Conservation (phyloP, 768 basidiomycete genomes). For the Dentipellis fragilis region DNA sequence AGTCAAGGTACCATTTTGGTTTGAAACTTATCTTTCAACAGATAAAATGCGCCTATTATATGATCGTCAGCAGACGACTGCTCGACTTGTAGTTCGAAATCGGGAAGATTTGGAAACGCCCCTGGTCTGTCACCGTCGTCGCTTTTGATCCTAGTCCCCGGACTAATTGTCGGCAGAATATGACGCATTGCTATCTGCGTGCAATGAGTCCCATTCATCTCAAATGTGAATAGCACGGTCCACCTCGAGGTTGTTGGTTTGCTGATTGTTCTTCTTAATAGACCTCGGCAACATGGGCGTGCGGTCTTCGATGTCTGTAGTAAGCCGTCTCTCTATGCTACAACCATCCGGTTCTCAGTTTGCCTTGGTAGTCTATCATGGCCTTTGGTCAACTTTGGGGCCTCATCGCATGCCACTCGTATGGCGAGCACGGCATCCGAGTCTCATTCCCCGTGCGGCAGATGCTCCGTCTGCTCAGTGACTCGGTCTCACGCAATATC, state of each 20-base stretch:
- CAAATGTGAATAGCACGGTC: background rate
- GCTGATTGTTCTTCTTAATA: conserved; percentile 16
- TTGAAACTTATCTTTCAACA: conserved; percentile 55
- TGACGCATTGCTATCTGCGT: conserved; percentile 79
- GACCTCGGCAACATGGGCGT: conserved; percentile 78
- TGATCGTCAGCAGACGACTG: conserved; percentile 61
- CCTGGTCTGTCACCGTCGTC: conserved; percentile 31
- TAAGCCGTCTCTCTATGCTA: conserved; percentile 16
- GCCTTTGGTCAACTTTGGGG: conserved; percentile 73
- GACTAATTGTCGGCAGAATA: conserved; percentile 34
- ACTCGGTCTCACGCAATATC: conserved; percentile 71
- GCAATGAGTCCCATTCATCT: conserved; percentile 58
- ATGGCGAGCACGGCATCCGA: conserved; percentile 70
- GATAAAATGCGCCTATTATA: conserved; percentile 75
- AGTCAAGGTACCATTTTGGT: conserved; percentile 18
- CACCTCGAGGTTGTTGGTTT: background rate
- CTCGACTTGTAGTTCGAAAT: conserved; percentile 55
- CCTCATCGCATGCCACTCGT: conserved; percentile 68
- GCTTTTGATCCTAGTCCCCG: background rate
- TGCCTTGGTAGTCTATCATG: conserved; percentile 51
- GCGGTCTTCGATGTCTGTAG: conserved; percentile 78
- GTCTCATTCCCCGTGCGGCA: conserved; percentile 80
- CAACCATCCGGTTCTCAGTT: background rate
- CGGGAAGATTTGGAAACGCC: conserved; percentile 58
- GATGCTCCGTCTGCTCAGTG: conserved; percentile 70